phyloP scores from a whole-genome alignment of 2,329 filamentous ascomycete genomes.

The Fusarium paranaense region DNA sequence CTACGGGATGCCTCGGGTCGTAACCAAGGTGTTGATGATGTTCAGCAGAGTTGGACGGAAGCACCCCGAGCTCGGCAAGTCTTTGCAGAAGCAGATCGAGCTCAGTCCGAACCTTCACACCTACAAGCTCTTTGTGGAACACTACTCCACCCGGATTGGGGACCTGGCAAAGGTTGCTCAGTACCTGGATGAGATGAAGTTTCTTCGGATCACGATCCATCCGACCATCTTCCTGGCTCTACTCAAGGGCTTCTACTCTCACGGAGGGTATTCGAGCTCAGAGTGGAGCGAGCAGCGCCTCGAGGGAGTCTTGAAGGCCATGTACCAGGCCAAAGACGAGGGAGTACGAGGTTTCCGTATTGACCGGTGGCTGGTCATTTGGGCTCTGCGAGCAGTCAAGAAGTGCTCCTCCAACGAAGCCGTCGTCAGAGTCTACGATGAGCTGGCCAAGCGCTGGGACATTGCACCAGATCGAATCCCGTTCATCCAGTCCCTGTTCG shows the following conservation, averaged over 20 bases:
- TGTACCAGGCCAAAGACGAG: slow-evolving; percentile 66
- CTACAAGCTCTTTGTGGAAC: slow-evolving; percentile 81
- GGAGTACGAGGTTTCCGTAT: slow-evolving; percentile 61
- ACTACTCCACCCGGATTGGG: slow-evolving; percentile 77
- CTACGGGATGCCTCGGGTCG: slow-evolving; percentile 60
- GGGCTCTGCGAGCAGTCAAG: slow-evolving; percentile 72
- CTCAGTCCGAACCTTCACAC: slow-evolving; percentile 82
- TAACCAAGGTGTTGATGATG: slow-evolving; percentile 69
- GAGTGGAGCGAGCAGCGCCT: slow-evolving; percentile 81
- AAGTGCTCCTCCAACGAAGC: slow-evolving; percentile 65
- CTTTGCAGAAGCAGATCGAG: slow-evolving; percentile 71
- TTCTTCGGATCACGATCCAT: slow-evolving; percentile 74
- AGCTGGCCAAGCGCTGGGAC: slow-evolving; percentile 61
- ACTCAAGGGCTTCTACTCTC: slow-evolving; percentile 82
- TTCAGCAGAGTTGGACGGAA: slow-evolving; percentile 66
- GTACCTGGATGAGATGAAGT: slow-evolving; percentile 84
- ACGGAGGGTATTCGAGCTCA: slow-evolving; percentile 73
- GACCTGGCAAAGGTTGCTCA: slow-evolving; percentile 77
- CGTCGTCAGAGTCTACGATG: slow-evolving; percentile 66
- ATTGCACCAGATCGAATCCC: slow-evolving; percentile 54
- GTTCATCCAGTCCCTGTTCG: slow-evolving; percentile 61
- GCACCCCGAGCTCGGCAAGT: slow-evolving; percentile 64
- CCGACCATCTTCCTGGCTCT: slow-evolving; percentile 83
- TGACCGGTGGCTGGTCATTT: slow-evolving; percentile 70
- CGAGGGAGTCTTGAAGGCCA: slow-evolving; percentile 73